A percentile compares a stretch with the other conserved stretches of the same genome.
These are phyloP conservation scores for Rhizoclosmatium sp. DNA, from an alignment of 192 early-diverging fungal genomes.

Conservation along the genomic window DNA sequence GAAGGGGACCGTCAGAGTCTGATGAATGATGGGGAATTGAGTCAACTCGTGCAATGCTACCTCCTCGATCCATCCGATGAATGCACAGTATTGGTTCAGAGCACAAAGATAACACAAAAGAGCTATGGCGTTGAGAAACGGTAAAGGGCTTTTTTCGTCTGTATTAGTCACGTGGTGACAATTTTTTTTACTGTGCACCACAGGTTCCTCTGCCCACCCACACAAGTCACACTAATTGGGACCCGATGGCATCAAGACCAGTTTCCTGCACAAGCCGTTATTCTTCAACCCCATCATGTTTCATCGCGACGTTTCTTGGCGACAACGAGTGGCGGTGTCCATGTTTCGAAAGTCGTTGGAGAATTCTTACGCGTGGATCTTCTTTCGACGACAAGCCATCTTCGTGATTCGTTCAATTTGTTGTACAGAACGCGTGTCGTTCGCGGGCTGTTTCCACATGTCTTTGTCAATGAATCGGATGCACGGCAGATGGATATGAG, in stretches of 20 bases:
- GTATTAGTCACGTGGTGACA: constrained; percentile 12
- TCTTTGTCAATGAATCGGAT: background rate
- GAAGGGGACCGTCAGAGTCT: background rate
- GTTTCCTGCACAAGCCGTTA: background rate
- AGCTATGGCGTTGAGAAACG: constrained; percentile 93
- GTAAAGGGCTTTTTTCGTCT: constrained; percentile 29
- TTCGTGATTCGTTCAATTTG: background rate
- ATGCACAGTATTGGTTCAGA: constrained; percentile 82
- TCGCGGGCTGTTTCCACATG: background rate
- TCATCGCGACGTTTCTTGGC: background rate
- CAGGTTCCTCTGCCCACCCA: constrained; percentile 84
- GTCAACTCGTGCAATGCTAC: background rate
- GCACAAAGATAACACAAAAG: constrained; percentile 91
- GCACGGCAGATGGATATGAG: background rate
- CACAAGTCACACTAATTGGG: constrained; percentile 80
- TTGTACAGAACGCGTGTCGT: background rate
- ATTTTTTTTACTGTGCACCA: constrained; percentile 1
- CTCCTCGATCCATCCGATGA: constrained; percentile 28
- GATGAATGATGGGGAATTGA: background rate
- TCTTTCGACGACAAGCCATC: constrained; percentile 17
- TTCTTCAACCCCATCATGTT: background rate
- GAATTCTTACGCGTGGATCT: constrained; percentile 18
- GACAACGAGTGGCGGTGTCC: background rate
- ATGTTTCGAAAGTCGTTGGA: background rate
- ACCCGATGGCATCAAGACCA: constrained; percentile 61